A percentile compares a stretch with the other conserved stretches of the same genome.
phyloP scores from a whole-genome alignment of 176 grass and related monocot genomes.

The Triticum dicoccoides region DNA sequence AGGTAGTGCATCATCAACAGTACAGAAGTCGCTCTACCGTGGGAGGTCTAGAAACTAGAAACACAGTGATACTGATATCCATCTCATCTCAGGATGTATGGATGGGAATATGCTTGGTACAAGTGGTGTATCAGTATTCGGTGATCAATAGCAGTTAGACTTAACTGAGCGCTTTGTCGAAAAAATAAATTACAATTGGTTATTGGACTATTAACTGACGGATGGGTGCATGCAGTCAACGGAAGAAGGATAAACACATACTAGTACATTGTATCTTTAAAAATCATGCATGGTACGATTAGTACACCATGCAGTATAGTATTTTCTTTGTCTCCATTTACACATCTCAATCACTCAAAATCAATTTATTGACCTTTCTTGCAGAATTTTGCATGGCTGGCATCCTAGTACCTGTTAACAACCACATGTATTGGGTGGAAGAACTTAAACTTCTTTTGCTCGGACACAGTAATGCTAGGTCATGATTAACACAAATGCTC shows the following conservation, averaged over 20 bases:
- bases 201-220: slow-evolving; percentile 16
- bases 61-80: background rate
- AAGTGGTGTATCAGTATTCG: background rate
- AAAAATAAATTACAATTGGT: too few species aligned
- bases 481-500: background rate
- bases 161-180: background rate
- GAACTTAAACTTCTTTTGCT: background rate
- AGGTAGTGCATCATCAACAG: too few species aligned
- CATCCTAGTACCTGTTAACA: background rate
- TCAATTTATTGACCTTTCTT: background rate
- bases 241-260: background rate
- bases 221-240: background rate
- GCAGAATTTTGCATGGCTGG: background rate
- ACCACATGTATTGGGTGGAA: background rate
- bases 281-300: background rate
- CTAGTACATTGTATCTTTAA: too few species aligned
- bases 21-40: background rate
- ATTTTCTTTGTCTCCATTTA: background rate
- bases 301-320: background rate
- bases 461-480: background rate
- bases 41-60: background rate
- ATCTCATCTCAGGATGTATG: background rate
- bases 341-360: slow-evolving; percentile 8
- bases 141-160: background rate
- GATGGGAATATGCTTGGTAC: background rate